A percentile compares a stretch with the other conserved stretches of the same genome.
Evolutionary conservation across 495 filamentous ascomycete genomes (phyloP).

Genomic region (Penicillium verhagenii): DNA sequence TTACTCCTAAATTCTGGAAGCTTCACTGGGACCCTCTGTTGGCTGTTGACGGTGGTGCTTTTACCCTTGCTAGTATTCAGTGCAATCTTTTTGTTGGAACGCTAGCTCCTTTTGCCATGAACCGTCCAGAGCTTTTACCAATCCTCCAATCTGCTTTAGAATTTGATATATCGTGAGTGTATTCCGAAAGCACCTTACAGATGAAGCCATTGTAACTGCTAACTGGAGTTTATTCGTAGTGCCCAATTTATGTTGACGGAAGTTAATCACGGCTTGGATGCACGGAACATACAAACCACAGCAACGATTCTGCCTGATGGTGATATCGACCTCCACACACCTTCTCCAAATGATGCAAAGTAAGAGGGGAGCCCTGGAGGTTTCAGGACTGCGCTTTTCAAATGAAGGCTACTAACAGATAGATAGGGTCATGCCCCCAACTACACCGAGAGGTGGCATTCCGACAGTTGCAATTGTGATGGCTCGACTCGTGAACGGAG

Average conservation of each 20-base stretch:
- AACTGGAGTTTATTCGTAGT: too few species aligned
- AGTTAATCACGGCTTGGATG: slow-evolving; percentile 38
- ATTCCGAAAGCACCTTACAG: too few species aligned
- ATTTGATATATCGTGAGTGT: too few species aligned
- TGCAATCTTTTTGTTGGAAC: slow-evolving; percentile 39
- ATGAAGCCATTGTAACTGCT: too few species aligned
- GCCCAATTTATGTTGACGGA: slow-evolving; percentile 39
- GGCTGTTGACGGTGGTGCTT: slow-evolving; percentile 14
- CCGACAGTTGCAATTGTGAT: slow-evolving; percentile 32
- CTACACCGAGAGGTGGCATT: slow-evolving; percentile 23
- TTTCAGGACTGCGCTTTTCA: too few species aligned
- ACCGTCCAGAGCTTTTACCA: slow-evolving; percentile 24
- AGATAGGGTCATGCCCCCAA: slow-evolving; percentile 30
- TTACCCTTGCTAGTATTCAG: slow-evolving; percentile 31
- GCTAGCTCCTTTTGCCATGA: slow-evolving; percentile 26
- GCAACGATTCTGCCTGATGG: too few species aligned
- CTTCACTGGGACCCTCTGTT: background rate
- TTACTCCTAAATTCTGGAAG: too few species aligned
- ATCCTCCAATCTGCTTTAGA: slow-evolving; percentile 11
- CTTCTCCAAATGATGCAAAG: too few species aligned
- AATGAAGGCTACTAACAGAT: too few species aligned
- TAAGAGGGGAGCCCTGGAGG: too few species aligned
- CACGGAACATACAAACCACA: slow-evolving; percentile 37
- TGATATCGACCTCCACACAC: too few species aligned
- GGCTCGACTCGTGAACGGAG: slow-evolving; percentile 30